phyloP scores from a whole-genome alignment of 306 rosid genomes.

The Medicago arabica region DNA sequence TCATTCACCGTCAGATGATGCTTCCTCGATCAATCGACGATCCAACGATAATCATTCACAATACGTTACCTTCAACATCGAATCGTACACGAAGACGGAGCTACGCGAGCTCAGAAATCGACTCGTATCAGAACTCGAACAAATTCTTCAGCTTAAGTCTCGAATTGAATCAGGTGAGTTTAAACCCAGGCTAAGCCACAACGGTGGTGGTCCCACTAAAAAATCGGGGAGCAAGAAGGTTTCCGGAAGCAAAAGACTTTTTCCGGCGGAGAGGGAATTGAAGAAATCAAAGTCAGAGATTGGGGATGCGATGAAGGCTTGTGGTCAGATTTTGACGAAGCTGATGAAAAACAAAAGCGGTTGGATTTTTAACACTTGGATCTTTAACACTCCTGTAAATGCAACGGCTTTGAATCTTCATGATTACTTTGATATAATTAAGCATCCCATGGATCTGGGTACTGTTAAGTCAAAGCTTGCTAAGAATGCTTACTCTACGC shows the following conservation, averaged over 20 bases:
- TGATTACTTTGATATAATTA: slow-evolving; percentile 81
- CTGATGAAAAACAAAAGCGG: slow-evolving; percentile 80
- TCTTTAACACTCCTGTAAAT: slow-evolving; percentile 71
- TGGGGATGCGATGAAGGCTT: slow-evolving; percentile 63
- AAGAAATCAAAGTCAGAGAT: slow-evolving; percentile 63
- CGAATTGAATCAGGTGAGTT: slow-evolving; percentile 68
- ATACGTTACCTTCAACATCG: slow-evolving; percentile 64
- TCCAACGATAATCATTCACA: slow-evolving; percentile 51
- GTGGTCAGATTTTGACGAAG: slow-evolving; percentile 70
- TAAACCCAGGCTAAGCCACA: slow-evolving; percentile 30
- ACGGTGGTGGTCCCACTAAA: slow-evolving; percentile 41
- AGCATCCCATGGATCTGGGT: slow-evolving; percentile 96
- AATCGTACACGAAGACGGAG: slow-evolving; percentile 63
- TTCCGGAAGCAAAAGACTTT: slow-evolving; percentile 70
- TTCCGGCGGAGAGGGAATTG: slow-evolving; percentile 51
- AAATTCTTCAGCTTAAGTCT: slow-evolving; percentile 63
- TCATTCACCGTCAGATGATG: slow-evolving; percentile 82
- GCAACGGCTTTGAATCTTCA: slow-evolving; percentile 71
- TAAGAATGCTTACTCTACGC: slow-evolving; percentile 54
- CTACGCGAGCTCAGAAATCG: slow-evolving; percentile 70
- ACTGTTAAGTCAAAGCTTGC: slow-evolving; percentile 68
- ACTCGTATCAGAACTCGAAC: slow-evolving; percentile 67
- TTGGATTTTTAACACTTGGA: slow-evolving; percentile 68
- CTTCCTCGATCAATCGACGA: slow-evolving; percentile 78
- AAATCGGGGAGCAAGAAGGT: slow-evolving; percentile 64